Base-by-base conservation (phyloP, 345 rosid genomes). In the Pistacia integerrima region DNA sequence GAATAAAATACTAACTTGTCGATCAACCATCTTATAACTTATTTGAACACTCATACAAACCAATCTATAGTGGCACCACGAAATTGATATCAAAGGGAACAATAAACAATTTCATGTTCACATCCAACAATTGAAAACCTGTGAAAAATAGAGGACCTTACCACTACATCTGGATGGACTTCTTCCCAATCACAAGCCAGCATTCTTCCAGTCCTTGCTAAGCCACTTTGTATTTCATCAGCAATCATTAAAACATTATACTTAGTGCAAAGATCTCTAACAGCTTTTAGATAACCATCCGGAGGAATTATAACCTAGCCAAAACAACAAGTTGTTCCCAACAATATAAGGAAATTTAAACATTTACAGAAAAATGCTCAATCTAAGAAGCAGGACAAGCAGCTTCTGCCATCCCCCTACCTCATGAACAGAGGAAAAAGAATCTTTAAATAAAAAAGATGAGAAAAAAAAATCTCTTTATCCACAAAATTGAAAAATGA, bases 181-280 rank as follows among this genome's bases (percentile, higher is more conserved):
- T 87, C 87, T 85, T 93, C 98, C 98, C 99, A 95, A 38, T 93
- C 94, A 81, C 97, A 95, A 67, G 99, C 98, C 86, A 93, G 77
- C 97, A 93, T 83, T 83, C 83, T 93, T 63, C 99, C 98, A 0
- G 94, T 79, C 77, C 98, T 85, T 1, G 93, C 99, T 79, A 95
- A 82, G 77, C 99, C 99, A 84, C 93, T 89, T 85, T 95, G 98
- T 79, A 95, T 91, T 80, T 95, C 99, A 79, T 95, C 99, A 46
- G 97, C 98, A 66, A 95, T 92, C 99, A 95, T 95, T 77, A 95
- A 82, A 72, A 95, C 72, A 67, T 93, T 92, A 78, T 93, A 75
- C 81, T 90, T 84, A 5, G 92, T 75, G 83, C 99, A 95, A 72
- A 95, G 97, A 59, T 91, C 92, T 85, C 99, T 87, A 46, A 92